These are phyloP conservation scores for Scytalidium lignicola DNA, from an alignment of 2,329 filamentous ascomycete genomes.

Conservation along the genomic window DNA sequence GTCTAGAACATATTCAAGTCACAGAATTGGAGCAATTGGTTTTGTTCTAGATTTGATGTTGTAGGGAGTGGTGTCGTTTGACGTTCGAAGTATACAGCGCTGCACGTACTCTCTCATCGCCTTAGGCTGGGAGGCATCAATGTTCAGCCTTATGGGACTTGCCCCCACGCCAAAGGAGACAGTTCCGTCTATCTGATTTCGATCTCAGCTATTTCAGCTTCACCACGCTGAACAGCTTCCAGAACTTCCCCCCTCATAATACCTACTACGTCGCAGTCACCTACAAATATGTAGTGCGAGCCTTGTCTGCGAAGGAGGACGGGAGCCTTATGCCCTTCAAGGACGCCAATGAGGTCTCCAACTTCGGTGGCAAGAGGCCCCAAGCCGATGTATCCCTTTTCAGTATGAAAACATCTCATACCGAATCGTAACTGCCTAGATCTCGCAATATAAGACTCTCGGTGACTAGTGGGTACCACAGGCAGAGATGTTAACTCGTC, in stretches of 20 bases:
- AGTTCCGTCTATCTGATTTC: background rate
- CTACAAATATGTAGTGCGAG: background rate
- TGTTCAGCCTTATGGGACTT: background rate
- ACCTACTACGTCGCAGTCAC: background rate
- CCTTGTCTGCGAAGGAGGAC: background rate
- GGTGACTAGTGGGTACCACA: background rate
- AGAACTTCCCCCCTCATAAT: background rate
- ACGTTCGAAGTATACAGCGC: no score
- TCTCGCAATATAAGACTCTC: background rate
- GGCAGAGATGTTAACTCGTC: background rate
- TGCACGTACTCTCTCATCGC: background rate
- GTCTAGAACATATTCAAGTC: no score
- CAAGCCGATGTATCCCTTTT: constrained; percentile 6
- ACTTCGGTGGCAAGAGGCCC: constrained; percentile 3
- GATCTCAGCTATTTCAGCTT: background rate
- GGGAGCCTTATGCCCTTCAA: background rate
- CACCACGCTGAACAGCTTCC: background rate
- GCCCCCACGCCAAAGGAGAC: background rate
- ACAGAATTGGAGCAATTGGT: no score
- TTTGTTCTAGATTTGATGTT: no score
- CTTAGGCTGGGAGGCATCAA: background rate
- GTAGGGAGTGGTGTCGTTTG: no score
- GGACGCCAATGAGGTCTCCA: constrained; percentile 4
- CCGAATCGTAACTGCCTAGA: background rate
- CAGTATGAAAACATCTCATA: constrained; percentile 1